These are phyloP conservation scores for Cutaneotrichosporon sp. DNA, from an alignment of 1,284 basidiomycete genomes.

Conservation along the genomic window DNA sequence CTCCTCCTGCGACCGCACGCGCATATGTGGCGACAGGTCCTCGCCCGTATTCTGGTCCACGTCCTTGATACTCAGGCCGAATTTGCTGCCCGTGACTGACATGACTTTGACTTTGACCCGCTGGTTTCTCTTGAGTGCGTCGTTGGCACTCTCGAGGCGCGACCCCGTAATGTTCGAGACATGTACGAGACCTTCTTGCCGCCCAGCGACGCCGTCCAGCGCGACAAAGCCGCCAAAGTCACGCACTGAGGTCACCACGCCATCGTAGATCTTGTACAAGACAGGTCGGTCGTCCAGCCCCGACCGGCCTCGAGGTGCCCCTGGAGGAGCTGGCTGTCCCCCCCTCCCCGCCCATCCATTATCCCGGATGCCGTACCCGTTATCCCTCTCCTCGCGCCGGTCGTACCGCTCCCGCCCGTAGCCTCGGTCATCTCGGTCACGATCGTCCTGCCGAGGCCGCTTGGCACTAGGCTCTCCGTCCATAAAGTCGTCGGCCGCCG, in stretches of 20 bases:
- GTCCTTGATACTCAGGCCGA: constrained; percentile 93
- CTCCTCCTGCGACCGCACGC: constrained; percentile 89
- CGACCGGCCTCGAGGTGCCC: neutral
- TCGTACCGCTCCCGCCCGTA: constrained; percentile 51
- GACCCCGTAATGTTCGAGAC: constrained; percentile 80
- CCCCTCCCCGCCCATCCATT: constrained; percentile 25
- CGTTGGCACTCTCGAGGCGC: constrained; percentile 78
- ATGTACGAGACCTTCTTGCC: constrained; percentile 95
- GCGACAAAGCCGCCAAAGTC: constrained; percentile 95
- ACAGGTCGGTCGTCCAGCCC: constrained; percentile 74
- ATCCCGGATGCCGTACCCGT: constrained; percentile 38
- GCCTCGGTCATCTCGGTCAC: constrained; percentile 45
- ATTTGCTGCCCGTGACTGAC: constrained; percentile 74
- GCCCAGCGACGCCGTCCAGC: constrained; percentile 77
- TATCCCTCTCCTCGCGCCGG: constrained; percentile 39
- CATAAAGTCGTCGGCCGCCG: constrained; percentile 52
- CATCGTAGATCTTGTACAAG: constrained; percentile 91
- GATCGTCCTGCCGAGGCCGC: constrained; percentile 55
- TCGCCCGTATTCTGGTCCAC: constrained; percentile 86
- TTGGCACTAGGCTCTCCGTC: constrained; percentile 54
- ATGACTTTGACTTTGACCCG: constrained; percentile 92
- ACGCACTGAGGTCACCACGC: constrained; percentile 76
- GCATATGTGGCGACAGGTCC: constrained; percentile 81
- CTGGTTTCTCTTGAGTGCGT: constrained; percentile 78
- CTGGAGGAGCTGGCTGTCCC: neutral